Conservation (phyloP, 345 rosid species). For the Populus tremula region DNA sequence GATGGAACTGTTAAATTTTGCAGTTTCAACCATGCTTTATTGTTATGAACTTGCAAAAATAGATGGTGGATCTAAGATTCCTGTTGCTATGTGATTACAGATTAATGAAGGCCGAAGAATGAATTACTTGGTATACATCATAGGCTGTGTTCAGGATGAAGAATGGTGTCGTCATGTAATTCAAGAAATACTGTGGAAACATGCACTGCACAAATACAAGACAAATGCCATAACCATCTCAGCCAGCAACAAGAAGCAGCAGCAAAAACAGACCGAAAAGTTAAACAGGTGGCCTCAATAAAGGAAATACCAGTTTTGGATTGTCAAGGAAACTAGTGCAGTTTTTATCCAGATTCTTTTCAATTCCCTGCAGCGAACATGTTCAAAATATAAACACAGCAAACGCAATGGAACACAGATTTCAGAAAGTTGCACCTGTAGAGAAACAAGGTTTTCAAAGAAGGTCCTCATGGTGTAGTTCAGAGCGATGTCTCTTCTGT, state of each 20-base stretch:
- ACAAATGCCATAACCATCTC: not conserved
- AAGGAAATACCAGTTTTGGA: constrained; percentile 57
- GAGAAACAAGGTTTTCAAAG: constrained; percentile 48
- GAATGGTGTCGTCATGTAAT: constrained; percentile 63
- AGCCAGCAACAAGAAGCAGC: not conserved
- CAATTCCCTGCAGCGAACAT: constrained; percentile 54
- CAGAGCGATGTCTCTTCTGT: constrained; percentile 64
- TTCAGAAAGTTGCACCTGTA: constrained; percentile 46
- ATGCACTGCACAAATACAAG: constrained; percentile 60
- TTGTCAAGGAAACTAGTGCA: constrained; percentile 46
- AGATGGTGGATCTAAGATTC: not conserved
- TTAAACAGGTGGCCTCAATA: not conserved
- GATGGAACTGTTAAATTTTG: constrained; percentile 56
- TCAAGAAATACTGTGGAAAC: constrained; percentile 73
- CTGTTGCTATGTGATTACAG: not conserved
- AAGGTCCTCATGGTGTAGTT: constrained; percentile 65
- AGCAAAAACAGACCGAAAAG: not conserved
- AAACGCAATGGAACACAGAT: not conserved
- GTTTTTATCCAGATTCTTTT: constrained; percentile 53
- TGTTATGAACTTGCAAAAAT: not conserved
- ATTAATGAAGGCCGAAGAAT: not conserved
- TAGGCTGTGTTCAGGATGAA: constrained; percentile 91
- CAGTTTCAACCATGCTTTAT: not conserved
- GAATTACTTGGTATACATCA: constrained; percentile 76
- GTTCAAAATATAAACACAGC: constrained; percentile 2